phyloP scores from a whole-genome alignment of 768 basidiomycete species.

The Leccinum incarnatum region DNA sequence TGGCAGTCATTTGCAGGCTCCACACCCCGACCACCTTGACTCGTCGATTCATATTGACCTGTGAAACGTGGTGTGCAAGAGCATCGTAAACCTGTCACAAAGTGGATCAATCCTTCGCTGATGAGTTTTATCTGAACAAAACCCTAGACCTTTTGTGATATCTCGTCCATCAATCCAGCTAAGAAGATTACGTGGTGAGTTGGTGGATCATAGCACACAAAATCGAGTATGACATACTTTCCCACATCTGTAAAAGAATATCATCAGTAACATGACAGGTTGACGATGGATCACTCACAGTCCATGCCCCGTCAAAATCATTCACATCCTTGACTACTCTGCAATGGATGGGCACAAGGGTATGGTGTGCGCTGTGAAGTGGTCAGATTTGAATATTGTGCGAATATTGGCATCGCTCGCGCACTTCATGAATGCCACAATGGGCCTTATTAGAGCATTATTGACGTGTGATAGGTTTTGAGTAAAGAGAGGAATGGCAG shows the following conservation, averaged over 20 bases:
- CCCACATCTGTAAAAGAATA: conserved; percentile 69
- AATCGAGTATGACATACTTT: conserved; percentile 54
- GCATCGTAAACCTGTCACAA: conserved; percentile 77
- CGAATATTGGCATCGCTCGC: conserved; percentile 25
- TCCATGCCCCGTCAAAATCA: conserved; percentile 97
- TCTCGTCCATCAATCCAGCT: conserved; percentile 92
- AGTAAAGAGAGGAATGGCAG: conserved; percentile 90
- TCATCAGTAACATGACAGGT: conserved; percentile 2
- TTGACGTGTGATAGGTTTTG: conserved; percentile 88
- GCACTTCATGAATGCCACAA: conserved; percentile 98
- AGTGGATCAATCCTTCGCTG: background rate
- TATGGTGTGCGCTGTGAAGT: conserved; percentile 76
- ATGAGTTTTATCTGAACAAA: background rate
- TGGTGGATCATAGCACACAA: background rate
- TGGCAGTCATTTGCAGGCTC: conserved; percentile 93
- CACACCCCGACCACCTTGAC: conserved; percentile 90
- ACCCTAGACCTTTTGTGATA: conserved; percentile 69
- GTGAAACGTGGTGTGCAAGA: conserved; percentile 91
- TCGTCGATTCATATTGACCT: conserved; percentile 84
- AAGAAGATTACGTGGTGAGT: conserved; percentile 18
- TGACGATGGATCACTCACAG: conserved; percentile 51
- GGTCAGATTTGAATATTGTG: background rate
- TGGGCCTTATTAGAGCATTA: conserved; percentile 88
- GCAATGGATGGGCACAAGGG: conserved; percentile 91
- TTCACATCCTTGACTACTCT: conserved; percentile 76